Conservation (phyloP, 805 yeast species). For the Wickerhamiella shivajii region DNA sequence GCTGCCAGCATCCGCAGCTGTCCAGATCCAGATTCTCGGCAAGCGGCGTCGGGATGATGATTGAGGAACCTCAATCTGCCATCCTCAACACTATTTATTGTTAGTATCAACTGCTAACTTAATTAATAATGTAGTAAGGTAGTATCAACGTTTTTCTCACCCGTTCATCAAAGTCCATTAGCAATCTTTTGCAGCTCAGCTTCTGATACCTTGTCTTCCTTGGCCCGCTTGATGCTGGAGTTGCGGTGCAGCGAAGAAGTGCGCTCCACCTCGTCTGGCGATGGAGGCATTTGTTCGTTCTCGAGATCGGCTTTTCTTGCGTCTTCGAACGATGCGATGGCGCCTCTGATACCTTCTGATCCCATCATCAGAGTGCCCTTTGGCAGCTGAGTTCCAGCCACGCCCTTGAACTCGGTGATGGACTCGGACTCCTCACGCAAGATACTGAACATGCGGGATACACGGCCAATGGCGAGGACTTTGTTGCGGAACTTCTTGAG, state of each 20-base stretch:
- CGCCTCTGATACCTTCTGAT: slow-evolving; percentile 56
- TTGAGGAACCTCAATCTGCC: neutral
- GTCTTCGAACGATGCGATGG: slow-evolving; percentile 62
- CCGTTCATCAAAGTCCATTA: slow-evolving; percentile 5
- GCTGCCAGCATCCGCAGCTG: slow-evolving; percentile 6
- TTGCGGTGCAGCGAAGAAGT: slow-evolving; percentile 33
- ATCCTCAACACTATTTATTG: neutral
- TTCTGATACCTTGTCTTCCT: slow-evolving; percentile 9
- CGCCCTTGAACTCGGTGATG: slow-evolving; percentile 61
- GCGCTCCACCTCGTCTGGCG: slow-evolving; percentile 38
- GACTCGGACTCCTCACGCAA: slow-evolving; percentile 78
- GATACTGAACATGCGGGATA: slow-evolving; percentile 80
- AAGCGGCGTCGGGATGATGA: slow-evolving; percentile 1
- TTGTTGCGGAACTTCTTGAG: slow-evolving; percentile 40
- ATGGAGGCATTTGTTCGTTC: slow-evolving; percentile 85
- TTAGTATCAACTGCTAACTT: slow-evolving; percentile 1
- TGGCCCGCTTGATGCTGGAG: slow-evolving; percentile 17
- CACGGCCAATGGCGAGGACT: slow-evolving; percentile 90
- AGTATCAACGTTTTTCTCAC: too few species aligned
- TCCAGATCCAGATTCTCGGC: slow-evolving; percentile 1
- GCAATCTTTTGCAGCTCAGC: slow-evolving; percentile 7
- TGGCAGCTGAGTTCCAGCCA: slow-evolving; percentile 67
- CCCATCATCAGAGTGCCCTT: slow-evolving; percentile 78
- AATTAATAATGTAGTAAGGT: too few species aligned
- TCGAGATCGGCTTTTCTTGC: slow-evolving; percentile 66